Base-by-base conservation (phyloP, 768 basidiomycete genomes). In the Russula brevipes region DNA sequence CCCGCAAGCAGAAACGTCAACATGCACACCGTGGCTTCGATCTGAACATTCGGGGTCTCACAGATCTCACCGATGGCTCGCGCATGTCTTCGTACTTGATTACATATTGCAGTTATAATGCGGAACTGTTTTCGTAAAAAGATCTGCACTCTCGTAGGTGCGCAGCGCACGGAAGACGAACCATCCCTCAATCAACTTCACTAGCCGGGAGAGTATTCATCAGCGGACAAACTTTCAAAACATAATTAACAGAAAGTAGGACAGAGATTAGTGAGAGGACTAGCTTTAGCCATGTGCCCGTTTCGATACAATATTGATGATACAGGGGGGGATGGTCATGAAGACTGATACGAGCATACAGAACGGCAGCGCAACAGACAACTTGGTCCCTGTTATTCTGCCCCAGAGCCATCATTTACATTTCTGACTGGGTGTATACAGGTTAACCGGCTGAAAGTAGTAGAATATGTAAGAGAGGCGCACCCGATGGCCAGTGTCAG, bases 401-500 rank as follows among this genome's bases (percentile, higher is more conserved):
- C 91, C 66, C 93, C 93, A 75, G 95, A 96, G 67, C 92, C 93
- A 24, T 24, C 1, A 1, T 24, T 24, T 24, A 24, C 24, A 24
- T 24, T 24, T 24, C 24, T 24, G 69, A 95, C 88, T n/a, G n/a
- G 11, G 92, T 89, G 70, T 14, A 65, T 63, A 4, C 14, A 71
- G 7, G 31, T 49, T 5, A 17, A 66, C 50, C 9, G 69, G 54
- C 57, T 54, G 59, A 45, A 5, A 12, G 63, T 53, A 41, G 9
- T 30, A n/a, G 30, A 54, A 59, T 31, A 65, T 17, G 59, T 11
- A n/a, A n/a, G 60, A 56, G 61, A 52, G 33, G 86, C 92, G 75
- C 75, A 91, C 90, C 96, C 94, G 62, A 95, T 91, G 58, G 94
- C 94, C 66, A 95, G 80, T 3, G n/a, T 96, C 66, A 99, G 78